These are phyloP conservation scores for Aspergillus sp. DNA, from an alignment of 2,329 filamentous ascomycete species.

Conservation along the genomic window DNA sequence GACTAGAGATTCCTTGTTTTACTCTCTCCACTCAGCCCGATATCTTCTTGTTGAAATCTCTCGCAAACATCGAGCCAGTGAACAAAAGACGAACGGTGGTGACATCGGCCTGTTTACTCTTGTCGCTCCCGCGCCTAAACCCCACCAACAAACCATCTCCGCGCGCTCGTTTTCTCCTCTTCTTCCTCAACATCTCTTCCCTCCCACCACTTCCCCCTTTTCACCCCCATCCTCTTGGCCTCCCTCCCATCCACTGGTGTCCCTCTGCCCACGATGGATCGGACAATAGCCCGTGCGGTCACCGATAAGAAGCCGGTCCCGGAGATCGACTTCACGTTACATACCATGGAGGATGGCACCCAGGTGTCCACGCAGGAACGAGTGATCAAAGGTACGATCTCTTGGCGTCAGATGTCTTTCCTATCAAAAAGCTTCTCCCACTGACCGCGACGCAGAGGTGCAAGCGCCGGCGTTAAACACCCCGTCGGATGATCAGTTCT, in stretches of 20 bases:
- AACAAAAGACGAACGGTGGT: too few relatives aligned
- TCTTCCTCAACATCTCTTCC: neutral
- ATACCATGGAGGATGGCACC: constrained; percentile 95
- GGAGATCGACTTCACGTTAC: constrained; percentile 97
- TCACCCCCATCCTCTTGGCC: neutral
- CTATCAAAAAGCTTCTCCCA: neutral
- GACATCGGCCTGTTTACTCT: neutral
- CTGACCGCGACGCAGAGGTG: constrained; percentile 64
- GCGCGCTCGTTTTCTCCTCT: constrained; percentile 7
- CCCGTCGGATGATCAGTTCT: constrained; percentile 92
- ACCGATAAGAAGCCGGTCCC: constrained; percentile 92
- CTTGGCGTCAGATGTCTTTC: neutral
- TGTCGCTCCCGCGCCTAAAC: constrained; percentile 14
- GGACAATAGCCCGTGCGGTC: constrained; percentile 76
- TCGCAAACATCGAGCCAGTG: too few relatives aligned
- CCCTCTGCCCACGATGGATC: constrained; percentile 37
- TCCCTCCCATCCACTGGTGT: constrained; percentile 1
- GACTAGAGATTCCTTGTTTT: neutral
- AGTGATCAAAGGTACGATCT: constrained; percentile 87
- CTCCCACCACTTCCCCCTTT: constrained; percentile 9
- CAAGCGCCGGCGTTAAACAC: constrained; percentile 94
- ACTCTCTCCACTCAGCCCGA: neutral
- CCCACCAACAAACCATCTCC: constrained; percentile 18
- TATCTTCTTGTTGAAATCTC: too few relatives aligned
- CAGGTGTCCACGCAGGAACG: constrained; percentile 94